Conservation (phyloP, 1,284 basidiomycete species). For the Leccinum proliferum region DNA sequence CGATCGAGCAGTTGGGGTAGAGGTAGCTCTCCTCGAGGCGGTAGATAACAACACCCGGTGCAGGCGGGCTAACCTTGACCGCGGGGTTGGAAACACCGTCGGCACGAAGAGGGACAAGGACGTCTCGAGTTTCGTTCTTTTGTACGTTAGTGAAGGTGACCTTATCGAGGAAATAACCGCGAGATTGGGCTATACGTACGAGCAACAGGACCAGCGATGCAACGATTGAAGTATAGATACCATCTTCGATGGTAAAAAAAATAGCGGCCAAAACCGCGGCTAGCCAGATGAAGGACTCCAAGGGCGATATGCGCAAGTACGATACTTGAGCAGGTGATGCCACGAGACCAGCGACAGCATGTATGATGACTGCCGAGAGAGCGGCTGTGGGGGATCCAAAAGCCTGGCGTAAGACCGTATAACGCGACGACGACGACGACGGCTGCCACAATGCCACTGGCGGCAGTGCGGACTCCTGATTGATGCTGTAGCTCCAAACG, state of each 20-base stretch:
- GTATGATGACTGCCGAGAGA: constrained; percentile 93
- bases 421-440: constrained; percentile 84
- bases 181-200: constrained; percentile 86
- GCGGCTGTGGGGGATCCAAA: constrained; percentile 78
- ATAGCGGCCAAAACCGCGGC: constrained; percentile 88
- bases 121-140: constrained; percentile 50
- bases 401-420: constrained; percentile 90
- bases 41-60: constrained; percentile 89
- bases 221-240: constrained; percentile 89
- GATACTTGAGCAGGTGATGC: constrained; percentile 85
- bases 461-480: constrained; percentile 93
- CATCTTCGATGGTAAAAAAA: constrained; percentile 85
- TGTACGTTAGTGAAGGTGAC: constrained; percentile 40
- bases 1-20: constrained; percentile 85
- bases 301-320: constrained; percentile 92
- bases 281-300: constrained; percentile 90
- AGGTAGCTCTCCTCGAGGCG: constrained; percentile 92
- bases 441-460: constrained; percentile 85
- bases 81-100: constrained; percentile 65
- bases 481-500: constrained; percentile 95
- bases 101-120: constrained; percentile 77
- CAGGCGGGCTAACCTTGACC: constrained; percentile 73
- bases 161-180: constrained; percentile 88
- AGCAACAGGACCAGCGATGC: constrained; percentile 84
- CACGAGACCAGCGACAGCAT: constrained; percentile 91